These are phyloP conservation scores for Pseudogymnoascus sp. DNA, from an alignment of 2,329 filamentous ascomycete species.

Conservation along the genomic window DNA sequence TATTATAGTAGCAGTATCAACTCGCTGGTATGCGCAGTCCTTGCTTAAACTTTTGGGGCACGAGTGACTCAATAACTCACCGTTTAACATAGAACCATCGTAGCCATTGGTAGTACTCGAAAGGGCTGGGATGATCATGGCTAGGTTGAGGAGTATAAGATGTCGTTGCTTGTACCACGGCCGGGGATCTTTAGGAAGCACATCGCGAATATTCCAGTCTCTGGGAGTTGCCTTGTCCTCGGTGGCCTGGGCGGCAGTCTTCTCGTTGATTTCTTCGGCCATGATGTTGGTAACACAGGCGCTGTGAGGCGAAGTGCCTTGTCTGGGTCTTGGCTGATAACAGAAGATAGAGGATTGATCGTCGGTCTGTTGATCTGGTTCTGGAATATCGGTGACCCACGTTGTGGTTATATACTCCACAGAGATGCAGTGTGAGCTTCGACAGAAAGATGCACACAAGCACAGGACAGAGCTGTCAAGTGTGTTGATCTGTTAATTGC, in stretches of 20 bases:
- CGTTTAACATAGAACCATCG: slow-evolving; percentile 10
- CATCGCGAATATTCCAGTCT: slow-evolving; percentile 8
- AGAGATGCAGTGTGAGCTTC: neutral
- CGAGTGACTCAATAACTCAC: neutral
- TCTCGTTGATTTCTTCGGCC: slow-evolving; percentile 4
- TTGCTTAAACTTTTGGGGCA: neutral
- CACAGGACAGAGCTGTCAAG: neutral
- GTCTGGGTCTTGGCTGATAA: neutral
- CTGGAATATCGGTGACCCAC: slow-evolving; percentile 1
- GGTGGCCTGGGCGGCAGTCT: neutral
- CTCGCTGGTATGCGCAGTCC: neutral
- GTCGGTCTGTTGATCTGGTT: neutral
- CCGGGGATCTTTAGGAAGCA: slow-evolving; percentile 10
- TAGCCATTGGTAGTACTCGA: slow-evolving; percentile 17
- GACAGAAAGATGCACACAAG: neutral
- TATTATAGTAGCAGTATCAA: neutral
- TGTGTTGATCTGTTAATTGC: slow-evolving; percentile 3
- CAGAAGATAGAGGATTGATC: neutral
- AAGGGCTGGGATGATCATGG: slow-evolving; percentile 12
- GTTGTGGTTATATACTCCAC: neutral
- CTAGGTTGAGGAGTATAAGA: slow-evolving; percentile 14
- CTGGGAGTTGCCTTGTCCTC: neutral
- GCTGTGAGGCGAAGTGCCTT: neutral
- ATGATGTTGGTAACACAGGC: neutral
- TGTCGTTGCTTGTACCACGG: slow-evolving; percentile 19